Evolutionary conservation across 306 rosid species (phyloP), one percentile per base, ranked within the genome.

Genomic region (Vachellia pachyceras): DNA sequence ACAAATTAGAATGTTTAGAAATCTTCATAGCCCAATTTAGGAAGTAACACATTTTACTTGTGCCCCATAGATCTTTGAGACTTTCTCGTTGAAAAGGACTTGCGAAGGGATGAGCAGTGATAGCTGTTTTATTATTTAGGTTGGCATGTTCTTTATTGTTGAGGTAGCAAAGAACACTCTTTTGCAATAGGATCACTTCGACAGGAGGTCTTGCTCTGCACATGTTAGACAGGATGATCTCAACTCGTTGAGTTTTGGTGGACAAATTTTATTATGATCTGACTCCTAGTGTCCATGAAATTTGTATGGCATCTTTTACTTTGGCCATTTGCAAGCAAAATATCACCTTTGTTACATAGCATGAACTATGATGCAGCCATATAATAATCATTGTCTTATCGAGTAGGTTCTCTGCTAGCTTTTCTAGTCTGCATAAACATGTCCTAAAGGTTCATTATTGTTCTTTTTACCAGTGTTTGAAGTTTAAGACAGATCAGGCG

Each of bases 401-500:
- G 39, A 7, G 18, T 15, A 5, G 10, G 23, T 66, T 66, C 5
- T 78, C 29, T 68, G 25, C 77, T 55, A 17, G 50, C 58, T 57
- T 45, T 45, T 23, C 39, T 67, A 45, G 37, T 41, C 61, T 8
- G 44, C 22, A 3, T 67, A 23, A 46, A 17, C 69, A 74, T 67
- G 39, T 72, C 46, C 80, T 10, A 42, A 78, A 40, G 45, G 76
- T 23, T 66, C 79, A 76, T 39, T 58, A 49, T 74, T 42, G 35
- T 71, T 55, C 41, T 13, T 87, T 79, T 75, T 40, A 55, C 7
- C 83, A 94, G 97, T 91, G 98, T 86, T 88, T 94, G 82, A 91
- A 94, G 85, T 94, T 84, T 80, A 94, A 94, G 86, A 91, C 97
- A 11, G 98, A 94, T 72, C 98, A 94, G 69, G 91, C 97, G 15